phyloP scores from a whole-genome alignment of 169 alveolate genomes.

The Plasmodium reichenowi region DNA sequence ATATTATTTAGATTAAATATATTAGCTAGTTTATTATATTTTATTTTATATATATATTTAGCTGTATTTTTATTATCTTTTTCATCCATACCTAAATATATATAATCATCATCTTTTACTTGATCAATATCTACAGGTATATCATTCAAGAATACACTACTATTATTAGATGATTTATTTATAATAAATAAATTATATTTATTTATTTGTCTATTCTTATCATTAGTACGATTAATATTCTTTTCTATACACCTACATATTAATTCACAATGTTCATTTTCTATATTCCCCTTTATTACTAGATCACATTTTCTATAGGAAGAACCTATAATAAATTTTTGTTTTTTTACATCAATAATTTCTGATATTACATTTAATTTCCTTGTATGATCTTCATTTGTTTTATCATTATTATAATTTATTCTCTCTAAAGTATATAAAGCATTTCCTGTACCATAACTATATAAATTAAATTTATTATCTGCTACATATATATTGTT shows the following conservation, averaged over 20 bases:
- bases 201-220: constrained; percentile 57
- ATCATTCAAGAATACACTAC: constrained; percentile 27
- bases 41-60: constrained; percentile 62
- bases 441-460: constrained; percentile 38
- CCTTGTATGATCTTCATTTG: constrained; percentile 22
- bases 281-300: constrained; percentile 54
- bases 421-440: constrained; percentile 50
- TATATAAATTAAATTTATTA: constrained; percentile 48
- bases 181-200: constrained; percentile 70
- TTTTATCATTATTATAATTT: constrained; percentile 40
- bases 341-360: constrained; percentile 51
- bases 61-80: constrained; percentile 29
- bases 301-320: constrained; percentile 64
- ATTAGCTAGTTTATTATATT: constrained; percentile 61
- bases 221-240: constrained; percentile 48
- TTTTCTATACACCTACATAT: constrained; percentile 62
- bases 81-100: constrained; percentile 49
- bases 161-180: constrained; percentile 37
- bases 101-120: constrained; percentile 58
- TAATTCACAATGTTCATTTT: constrained; percentile 70
- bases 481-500: constrained; percentile 26
- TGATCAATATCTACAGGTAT: constrained; percentile 54
- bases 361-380: constrained; percentile 44
- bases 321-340: constrained; percentile 64
- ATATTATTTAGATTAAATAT: constrained; percentile 59